These are phyloP conservation scores for Tolypocladium tropicale DNA, from an alignment of 2,329 filamentous ascomycete species.

Conservation along the genomic window DNA sequence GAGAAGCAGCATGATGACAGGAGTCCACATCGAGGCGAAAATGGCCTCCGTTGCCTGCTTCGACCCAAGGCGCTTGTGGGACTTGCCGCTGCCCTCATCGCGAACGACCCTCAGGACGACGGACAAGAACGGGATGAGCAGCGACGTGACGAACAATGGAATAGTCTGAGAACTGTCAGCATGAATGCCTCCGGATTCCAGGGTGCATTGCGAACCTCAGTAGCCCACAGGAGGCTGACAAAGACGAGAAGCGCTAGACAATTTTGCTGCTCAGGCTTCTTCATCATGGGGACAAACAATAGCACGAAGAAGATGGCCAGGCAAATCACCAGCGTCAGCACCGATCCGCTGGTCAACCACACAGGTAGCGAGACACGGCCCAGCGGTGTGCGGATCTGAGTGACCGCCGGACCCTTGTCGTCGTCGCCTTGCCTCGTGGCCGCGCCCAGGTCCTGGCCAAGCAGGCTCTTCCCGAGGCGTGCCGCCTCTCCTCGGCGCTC, in stretches of 20 bases:
- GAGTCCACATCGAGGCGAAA: slow-evolving; percentile 97
- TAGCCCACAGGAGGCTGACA: slow-evolving; percentile 91
- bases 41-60: slow-evolving; percentile 75
- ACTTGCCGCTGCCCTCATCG: slow-evolving; percentile 48
- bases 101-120: slow-evolving; percentile 80
- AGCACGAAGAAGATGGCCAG: slow-evolving; percentile 64
- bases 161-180: slow-evolving; percentile 53
- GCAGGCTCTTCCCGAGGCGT: slow-evolving; percentile 74
- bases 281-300: slow-evolving; percentile 70
- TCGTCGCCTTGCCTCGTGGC: slow-evolving; percentile 77
- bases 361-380: slow-evolving; percentile 65
- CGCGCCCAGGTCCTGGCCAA: slow-evolving; percentile 63
- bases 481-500: slow-evolving; percentile 92
- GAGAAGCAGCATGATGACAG: slow-evolving; percentile 94
- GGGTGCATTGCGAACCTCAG: slow-evolving; percentile 53
- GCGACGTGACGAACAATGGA: slow-evolving; percentile 89
- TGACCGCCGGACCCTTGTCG: slow-evolving; percentile 47
- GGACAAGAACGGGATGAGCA: slow-evolving; percentile 86
- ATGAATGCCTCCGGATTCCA: background rate
- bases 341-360: slow-evolving; percentile 77
- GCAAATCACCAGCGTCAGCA: slow-evolving; percentile 64
- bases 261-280: slow-evolving; percentile 84
- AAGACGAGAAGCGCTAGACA: slow-evolving; percentile 90
- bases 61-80: slow-evolving; percentile 61
- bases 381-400: slow-evolving; percentile 67